Evolutionary conservation across 352 stramenopile genomes (phyloP).

Genomic region (Discostella stelligera): DNA sequence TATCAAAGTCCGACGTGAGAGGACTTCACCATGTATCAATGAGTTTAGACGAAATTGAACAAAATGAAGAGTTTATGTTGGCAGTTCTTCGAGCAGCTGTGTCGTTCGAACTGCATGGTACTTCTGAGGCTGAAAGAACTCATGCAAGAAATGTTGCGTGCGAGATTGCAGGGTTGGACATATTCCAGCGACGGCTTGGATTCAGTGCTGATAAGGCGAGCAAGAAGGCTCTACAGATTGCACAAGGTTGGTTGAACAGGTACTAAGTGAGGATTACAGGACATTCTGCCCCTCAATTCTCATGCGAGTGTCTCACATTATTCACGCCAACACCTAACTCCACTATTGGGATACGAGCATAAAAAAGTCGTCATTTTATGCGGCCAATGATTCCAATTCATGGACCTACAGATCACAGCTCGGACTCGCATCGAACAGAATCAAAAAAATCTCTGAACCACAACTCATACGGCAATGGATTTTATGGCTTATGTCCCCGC

Average conservation of each 20-base stretch:
- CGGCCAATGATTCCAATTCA: too few relatives aligned
- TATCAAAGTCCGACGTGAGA: slow-evolving; percentile 20
- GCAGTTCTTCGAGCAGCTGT: slow-evolving; percentile 39
- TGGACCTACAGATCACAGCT: too few relatives aligned
- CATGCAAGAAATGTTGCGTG: slow-evolving; percentile 32
- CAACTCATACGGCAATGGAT: too few relatives aligned
- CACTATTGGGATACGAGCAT: too few relatives aligned
- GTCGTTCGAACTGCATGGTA: slow-evolving; percentile 31
- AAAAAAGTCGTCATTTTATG: too few relatives aligned
- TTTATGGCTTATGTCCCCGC: too few relatives aligned
- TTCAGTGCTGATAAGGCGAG: slow-evolving; percentile 31
- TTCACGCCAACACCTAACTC: too few relatives aligned
- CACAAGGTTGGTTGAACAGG: slow-evolving; percentile 40
- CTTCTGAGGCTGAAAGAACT: slow-evolving; percentile 10
- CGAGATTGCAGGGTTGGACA: slow-evolving; percentile 46
- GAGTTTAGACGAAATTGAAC: slow-evolving; percentile 21
- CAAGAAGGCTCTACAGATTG: slow-evolving; percentile 45
- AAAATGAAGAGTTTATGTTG: slow-evolving; percentile 44
- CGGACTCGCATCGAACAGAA: too few relatives aligned
- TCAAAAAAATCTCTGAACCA: too few relatives aligned
- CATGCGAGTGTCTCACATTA: too few relatives aligned
- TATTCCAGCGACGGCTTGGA: slow-evolving; percentile 17
- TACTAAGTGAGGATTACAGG: slow-evolving; percentile 17
- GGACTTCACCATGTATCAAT: slow-evolving; percentile 26
- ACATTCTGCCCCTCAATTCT: too few relatives aligned